Evolutionary conservation across 805 yeast species (phyloP).

Genomic region (Sungouiozyma intestinalis): DNA sequence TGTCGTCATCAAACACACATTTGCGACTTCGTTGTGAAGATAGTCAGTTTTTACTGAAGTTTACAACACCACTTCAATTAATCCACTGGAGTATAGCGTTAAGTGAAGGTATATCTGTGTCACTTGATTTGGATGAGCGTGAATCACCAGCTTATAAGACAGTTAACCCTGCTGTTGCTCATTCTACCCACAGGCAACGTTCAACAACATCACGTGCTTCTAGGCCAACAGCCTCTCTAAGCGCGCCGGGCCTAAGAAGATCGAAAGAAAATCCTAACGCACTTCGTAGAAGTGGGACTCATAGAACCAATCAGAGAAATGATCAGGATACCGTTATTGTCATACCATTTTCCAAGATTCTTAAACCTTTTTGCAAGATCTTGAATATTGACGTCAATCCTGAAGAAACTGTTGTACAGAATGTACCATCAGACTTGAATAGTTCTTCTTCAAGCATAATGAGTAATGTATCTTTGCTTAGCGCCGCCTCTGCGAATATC

Average conservation of each 20-base stretch:
- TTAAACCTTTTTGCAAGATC: not conserved
- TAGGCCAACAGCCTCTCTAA: too few relatives aligned
- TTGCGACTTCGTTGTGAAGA: slow-evolving; percentile 71
- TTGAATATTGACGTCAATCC: not conserved
- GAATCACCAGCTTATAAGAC: slow-evolving; percentile 68
- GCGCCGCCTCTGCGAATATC: too few relatives aligned
- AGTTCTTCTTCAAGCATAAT: too few relatives aligned
- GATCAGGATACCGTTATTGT: not conserved
- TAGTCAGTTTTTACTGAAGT: slow-evolving; percentile 67
- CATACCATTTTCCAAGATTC: not conserved
- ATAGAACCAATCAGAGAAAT: not conserved
- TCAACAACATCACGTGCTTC: not conserved
- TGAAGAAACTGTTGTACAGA: not conserved
- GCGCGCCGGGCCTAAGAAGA: not conserved
- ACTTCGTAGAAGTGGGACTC: not conserved
- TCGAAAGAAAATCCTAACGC: not conserved
- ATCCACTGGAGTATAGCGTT: slow-evolving; percentile 71
- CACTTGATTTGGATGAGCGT: slow-evolving; percentile 65
- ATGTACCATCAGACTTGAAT: not conserved
- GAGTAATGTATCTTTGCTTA: too few relatives aligned
- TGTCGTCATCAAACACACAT: slow-evolving; percentile 57
- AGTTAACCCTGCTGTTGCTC: slow-evolving; percentile 25
- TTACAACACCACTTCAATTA: slow-evolving; percentile 51
- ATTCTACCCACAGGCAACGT: not conserved
- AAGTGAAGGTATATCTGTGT: slow-evolving; percentile 65